Evolutionary conservation across 768 basidiomycete genomes (phyloP).

Genomic region (Panaeolus cyanescens): DNA sequence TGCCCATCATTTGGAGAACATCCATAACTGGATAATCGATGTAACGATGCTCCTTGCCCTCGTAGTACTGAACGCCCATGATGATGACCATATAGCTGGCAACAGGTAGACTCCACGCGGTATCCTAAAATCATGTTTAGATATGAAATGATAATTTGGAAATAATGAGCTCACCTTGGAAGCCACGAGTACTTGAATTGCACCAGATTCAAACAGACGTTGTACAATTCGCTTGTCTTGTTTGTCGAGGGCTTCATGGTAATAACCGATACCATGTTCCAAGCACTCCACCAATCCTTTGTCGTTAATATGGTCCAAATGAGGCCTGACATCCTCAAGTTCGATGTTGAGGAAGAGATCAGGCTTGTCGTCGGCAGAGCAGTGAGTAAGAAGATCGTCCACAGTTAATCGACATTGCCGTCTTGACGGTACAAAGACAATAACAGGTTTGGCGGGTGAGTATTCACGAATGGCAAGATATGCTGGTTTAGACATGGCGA

Average conservation of each 20-base stretch:
- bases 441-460: conserved; percentile 82
- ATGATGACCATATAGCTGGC: conserved; percentile 98
- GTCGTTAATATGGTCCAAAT: conserved; percentile 85
- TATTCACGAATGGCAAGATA: conserved; percentile 92
- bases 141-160: not conserved
- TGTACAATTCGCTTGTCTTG: conserved; percentile 96
- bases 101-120: conserved; percentile 94
- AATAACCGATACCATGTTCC: conserved; percentile 91
- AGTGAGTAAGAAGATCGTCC: conserved; percentile 87
- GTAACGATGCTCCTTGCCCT: conserved; percentile 98
- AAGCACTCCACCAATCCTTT: conserved; percentile 74
- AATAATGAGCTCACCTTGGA: conserved; percentile 66
- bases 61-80: conserved; percentile 98
- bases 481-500: conserved; percentile 98
- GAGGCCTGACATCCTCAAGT: conserved; percentile 77
- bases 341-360: conserved; percentile 91
- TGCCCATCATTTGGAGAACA: conserved; percentile 98
- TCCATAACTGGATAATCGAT: conserved; percentile 98
- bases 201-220: conserved; percentile 89
- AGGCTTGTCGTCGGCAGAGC: conserved; percentile 81
- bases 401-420: conserved; percentile 95
- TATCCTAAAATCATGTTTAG: conserved; percentile 57
- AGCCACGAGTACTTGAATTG: conserved; percentile 92
- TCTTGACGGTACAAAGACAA: conserved; percentile 90
- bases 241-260: conserved; percentile 89